Percentiles rank a stretch among this genome's conserved stretches.
Conservation (phyloP, 2,329 filamentous ascomycete species). For the Aspergillus carbonarius region DNA sequence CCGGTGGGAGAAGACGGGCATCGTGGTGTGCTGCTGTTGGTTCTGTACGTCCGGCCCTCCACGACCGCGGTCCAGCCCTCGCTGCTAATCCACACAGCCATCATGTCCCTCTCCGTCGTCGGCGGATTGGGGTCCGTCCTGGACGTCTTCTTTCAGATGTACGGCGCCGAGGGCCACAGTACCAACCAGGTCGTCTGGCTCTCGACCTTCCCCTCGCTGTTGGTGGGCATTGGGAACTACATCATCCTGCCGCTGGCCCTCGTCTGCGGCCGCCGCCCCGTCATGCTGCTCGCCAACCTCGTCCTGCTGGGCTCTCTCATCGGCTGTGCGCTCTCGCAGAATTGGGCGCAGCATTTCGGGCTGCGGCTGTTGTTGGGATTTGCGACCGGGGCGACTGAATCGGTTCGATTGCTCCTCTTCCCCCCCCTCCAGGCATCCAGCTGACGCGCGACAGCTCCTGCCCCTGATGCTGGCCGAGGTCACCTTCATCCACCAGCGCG, state of each 20-base stretch:
- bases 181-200: slow-evolving; percentile 34
- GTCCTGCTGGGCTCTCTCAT: slow-evolving; percentile 36
- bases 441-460: slow-evolving; percentile 25
- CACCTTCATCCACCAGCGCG: slow-evolving; percentile 43
- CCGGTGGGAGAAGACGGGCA: slow-evolving; percentile 22
- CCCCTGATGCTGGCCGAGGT: slow-evolving; percentile 43
- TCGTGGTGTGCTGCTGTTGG: slow-evolving; percentile 30
- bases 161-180: slow-evolving; percentile 26
- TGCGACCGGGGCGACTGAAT: slow-evolving; percentile 42
- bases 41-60: slow-evolving; percentile 18
- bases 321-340: slow-evolving; percentile 33
- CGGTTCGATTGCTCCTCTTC: slow-evolving; percentile 13
- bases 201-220: slow-evolving; percentile 40
- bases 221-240: slow-evolving; percentile 42
- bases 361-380: slow-evolving; percentile 39
- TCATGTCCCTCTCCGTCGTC: slow-evolving; percentile 28
- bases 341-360: slow-evolving; percentile 39
- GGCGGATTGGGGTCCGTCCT: slow-evolving; percentile 35
- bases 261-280: slow-evolving; percentile 40
- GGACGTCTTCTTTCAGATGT: slow-evolving; percentile 33
- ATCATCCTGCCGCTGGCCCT: slow-evolving; percentile 42
- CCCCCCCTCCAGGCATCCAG: fast-evolving
- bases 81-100: slow-evolving; percentile 7
- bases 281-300: slow-evolving; percentile 33
- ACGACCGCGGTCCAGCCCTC: background rate